Percentiles rank a stretch among this genome's conserved stretches.
Conservation (phyloP, 768 basidiomycete genomes). For the Suillus brevipes region DNA sequence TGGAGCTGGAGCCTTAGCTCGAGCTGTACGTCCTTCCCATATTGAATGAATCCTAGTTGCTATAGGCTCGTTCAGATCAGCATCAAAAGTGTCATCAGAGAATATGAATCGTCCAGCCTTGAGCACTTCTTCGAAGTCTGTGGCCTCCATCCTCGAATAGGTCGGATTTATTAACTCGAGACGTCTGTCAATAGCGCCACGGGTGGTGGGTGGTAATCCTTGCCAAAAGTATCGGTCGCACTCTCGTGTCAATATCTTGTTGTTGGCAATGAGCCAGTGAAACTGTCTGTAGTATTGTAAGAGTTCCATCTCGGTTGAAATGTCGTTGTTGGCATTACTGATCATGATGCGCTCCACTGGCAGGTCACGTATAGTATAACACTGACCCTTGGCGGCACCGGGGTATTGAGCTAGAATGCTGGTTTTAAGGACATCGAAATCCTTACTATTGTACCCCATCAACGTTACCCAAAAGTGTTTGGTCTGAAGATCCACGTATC, state of each 20-base stretch:
- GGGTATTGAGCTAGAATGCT: conserved; percentile 2
- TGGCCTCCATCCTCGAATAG: neutral
- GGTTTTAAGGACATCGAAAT: conserved; percentile 5
- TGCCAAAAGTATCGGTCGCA: neutral
- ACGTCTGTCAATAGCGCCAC: neutral
- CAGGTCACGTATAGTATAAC: neutral
- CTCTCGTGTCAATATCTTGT: conserved; percentile 6
- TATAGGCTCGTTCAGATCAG: neutral
- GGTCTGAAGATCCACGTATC: conserved; percentile 1
- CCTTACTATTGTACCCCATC: neutral
- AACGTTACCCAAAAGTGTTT: conserved; percentile 12
- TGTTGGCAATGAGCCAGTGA: conserved; percentile 7
- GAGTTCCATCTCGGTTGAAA: conserved; percentile 7
- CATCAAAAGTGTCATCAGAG: conserved; percentile 7
- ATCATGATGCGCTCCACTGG: neutral
- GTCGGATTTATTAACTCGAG: conserved; percentile 4
- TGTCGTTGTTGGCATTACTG: neutral
- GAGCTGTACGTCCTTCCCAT: no score
- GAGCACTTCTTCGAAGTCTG: conserved; percentile 2
- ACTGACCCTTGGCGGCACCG: conserved; percentile 1
- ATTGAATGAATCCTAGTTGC: neutral
- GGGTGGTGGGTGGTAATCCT: no score
- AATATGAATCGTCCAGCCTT: conserved; percentile 3
- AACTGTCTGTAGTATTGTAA: conserved; percentile 4
- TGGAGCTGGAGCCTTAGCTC: no score